Conservation (phyloP, 805 yeast species). For the Candida xyloterini region DNA sequence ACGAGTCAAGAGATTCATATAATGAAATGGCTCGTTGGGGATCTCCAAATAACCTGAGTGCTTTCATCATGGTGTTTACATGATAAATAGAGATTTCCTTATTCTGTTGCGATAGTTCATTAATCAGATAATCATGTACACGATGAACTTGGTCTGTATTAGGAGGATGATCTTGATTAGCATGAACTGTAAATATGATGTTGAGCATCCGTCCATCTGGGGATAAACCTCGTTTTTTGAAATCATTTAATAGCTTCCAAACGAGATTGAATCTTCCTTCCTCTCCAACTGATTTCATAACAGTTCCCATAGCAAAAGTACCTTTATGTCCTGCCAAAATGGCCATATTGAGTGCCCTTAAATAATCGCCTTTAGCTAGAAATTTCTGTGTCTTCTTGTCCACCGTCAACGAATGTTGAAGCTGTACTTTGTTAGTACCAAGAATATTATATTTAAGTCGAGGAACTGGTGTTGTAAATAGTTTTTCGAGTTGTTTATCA, state of each 20-base stretch:
- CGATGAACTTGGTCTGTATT: conserved; percentile 35
- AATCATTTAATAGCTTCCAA: conserved; percentile 45
- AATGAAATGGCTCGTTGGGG: conserved; percentile 38
- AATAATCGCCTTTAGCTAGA: conserved; percentile 45
- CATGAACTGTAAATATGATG: conserved; percentile 44
- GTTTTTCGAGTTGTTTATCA: conserved; percentile 24
- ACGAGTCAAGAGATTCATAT: conserved; percentile 31
- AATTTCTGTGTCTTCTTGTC: conserved; percentile 52
- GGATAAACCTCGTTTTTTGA: conserved; percentile 61
- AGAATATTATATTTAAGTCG: conserved; percentile 50
- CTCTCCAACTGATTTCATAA: conserved; percentile 48
- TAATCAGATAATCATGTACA: conserved; percentile 33
- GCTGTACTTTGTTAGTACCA: conserved; percentile 56
- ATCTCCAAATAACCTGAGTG: conserved; percentile 40
- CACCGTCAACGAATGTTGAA: conserved; percentile 56
- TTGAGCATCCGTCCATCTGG: conserved; percentile 48
- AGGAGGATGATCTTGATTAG: conserved; percentile 27
- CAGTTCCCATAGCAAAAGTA: conserved; percentile 60
- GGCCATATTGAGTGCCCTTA: conserved; percentile 43
- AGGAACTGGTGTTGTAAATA: conserved; percentile 33
- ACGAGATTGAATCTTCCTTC: conserved; percentile 46
- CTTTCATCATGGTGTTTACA: conserved; percentile 45
- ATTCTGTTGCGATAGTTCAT: conserved; percentile 28
- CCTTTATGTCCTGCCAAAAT: conserved; percentile 39
- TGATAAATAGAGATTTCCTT: conserved; percentile 37